Conservation (phyloP, 2,329 filamentous ascomycete species). For the Fonsecaea nubica region DNA sequence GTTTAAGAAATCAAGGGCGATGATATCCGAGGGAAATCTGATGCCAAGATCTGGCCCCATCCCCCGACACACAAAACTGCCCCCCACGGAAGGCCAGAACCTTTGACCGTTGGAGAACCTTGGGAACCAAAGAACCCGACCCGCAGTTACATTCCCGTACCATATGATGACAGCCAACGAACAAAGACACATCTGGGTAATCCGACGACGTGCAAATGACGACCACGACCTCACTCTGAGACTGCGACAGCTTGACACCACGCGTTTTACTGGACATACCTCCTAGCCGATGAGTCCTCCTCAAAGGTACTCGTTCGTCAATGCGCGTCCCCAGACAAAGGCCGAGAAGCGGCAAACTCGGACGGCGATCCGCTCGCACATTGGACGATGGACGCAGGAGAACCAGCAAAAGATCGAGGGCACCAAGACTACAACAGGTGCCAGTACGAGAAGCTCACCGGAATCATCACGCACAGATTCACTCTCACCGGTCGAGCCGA, state of each 20-base stretch:
- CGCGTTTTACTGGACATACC: not conserved
- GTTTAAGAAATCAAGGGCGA: not conserved
- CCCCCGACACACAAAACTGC: not conserved
- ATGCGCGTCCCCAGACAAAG: slow-evolving; percentile 23
- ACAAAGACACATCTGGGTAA: not conserved
- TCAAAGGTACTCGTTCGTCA: slow-evolving; percentile 24
- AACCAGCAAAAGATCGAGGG: slow-evolving; percentile 18
- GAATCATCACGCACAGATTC: slow-evolving; percentile 17
- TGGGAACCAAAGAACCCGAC: not conserved
- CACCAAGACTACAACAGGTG: not conserved
- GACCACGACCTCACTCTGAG: not conserved
- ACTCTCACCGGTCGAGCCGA: slow-evolving; percentile 3
- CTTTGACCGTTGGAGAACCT: not conserved
- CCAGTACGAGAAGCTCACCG: slow-evolving; percentile 6
- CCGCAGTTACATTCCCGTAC: slow-evolving; percentile 3
- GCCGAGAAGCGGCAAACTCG: slow-evolving; percentile 21
- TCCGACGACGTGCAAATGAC: not conserved
- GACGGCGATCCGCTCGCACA: slow-evolving; percentile 22
- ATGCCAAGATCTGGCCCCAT: not conserved
- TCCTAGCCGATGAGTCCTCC: slow-evolving; percentile 17
- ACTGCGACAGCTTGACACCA: not conserved
- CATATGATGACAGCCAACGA: slow-evolving; percentile 1
- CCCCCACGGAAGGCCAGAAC: not conserved
- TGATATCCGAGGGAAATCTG: not conserved
- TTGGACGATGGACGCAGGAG: slow-evolving; percentile 23